Percentiles rank a stretch among this genome's conserved stretches.
Conservation (phyloP, 176 grass and related monocot genomes). For the Avena atlantica region DNA sequence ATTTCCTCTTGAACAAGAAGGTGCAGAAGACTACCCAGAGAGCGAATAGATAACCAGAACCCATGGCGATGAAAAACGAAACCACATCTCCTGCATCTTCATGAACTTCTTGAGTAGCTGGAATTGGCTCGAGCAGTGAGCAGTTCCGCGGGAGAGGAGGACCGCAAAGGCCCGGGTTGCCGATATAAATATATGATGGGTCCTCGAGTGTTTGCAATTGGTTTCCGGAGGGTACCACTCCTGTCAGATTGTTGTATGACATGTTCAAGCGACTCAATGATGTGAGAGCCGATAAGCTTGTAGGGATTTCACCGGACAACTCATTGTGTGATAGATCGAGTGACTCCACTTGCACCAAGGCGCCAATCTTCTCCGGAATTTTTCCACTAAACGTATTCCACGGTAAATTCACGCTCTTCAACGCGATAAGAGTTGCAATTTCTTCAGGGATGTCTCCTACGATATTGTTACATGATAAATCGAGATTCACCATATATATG, state of each 20-base stretch:
- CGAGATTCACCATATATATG: neutral
- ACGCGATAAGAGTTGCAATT: neutral
- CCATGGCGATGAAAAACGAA: constrained; percentile 4
- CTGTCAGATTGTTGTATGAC: constrained; percentile 54
- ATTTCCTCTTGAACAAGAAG: constrained; percentile 35
- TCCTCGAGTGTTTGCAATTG: constrained; percentile 39
- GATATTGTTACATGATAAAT: constrained; percentile 48
- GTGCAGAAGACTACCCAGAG: constrained; percentile 44
- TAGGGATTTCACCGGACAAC: constrained; percentile 41
- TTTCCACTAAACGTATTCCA: constrained; percentile 18
- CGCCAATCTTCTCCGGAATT: constrained; percentile 40
- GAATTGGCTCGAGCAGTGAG: neutral
- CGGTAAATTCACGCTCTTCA: constrained; percentile 46
- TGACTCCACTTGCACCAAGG: constrained; percentile 41
- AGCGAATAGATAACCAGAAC: constrained; percentile 29
- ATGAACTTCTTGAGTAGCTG: neutral
- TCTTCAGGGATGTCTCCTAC: constrained; percentile 37
- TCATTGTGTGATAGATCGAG: constrained; percentile 46
- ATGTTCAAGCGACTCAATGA: constrained; percentile 44
- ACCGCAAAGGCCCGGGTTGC: constrained; percentile 43
- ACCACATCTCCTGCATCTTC: neutral
- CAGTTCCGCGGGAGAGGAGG: constrained; percentile 32
- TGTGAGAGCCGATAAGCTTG: constrained; percentile 30
- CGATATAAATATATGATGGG: constrained; percentile 33
- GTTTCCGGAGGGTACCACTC: constrained; percentile 43